A percentile compares a stretch with the other conserved stretches of the same genome.
These are phyloP conservation scores for Suillus plorans DNA, from an alignment of 768 basidiomycete genomes.

Conservation along the genomic window DNA sequence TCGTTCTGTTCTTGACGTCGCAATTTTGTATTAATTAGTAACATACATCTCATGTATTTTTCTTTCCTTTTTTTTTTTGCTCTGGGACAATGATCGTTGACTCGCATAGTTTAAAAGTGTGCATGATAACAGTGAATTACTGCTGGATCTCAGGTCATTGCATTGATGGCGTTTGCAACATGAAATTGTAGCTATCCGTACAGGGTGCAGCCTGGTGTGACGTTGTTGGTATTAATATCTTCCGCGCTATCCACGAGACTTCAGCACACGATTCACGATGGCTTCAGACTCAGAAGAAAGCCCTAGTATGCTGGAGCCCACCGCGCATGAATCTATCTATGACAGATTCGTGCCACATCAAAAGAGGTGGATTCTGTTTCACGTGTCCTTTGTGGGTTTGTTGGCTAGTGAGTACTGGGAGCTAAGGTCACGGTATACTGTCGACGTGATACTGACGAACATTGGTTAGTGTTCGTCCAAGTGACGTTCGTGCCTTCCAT, in stretches of 20 bases:
- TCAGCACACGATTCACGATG: slow-evolving; percentile 12
- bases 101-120: neutral
- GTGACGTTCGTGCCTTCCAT: slow-evolving; percentile 69
- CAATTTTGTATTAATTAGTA: slow-evolving; percentile 1
- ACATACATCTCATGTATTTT: slow-evolving; percentile 4
- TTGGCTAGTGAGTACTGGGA: slow-evolving; percentile 50
- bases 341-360: slow-evolving; percentile 49
- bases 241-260: neutral
- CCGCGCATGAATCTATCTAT: slow-evolving; percentile 42
- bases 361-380: slow-evolving; percentile 53
- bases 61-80: neutral
- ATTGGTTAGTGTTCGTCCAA: slow-evolving; percentile 56
- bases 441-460: neutral
- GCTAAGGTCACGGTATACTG: neutral
- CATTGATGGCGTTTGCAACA: neutral
- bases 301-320: slow-evolving; percentile 19
- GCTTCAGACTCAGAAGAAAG: slow-evolving; percentile 30
- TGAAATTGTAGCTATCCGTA: no score
- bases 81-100: neutral
- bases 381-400: slow-evolving; percentile 62
- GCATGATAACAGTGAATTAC: neutral
- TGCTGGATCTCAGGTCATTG: neutral
- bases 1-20: neutral
- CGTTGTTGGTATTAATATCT: neutral
- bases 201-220: no score